Evolutionary conservation across 2,329 filamentous ascomycete species (phyloP), one percentile per base, ranked within the genome.

Genomic region (Fusarium virguliforme): DNA sequence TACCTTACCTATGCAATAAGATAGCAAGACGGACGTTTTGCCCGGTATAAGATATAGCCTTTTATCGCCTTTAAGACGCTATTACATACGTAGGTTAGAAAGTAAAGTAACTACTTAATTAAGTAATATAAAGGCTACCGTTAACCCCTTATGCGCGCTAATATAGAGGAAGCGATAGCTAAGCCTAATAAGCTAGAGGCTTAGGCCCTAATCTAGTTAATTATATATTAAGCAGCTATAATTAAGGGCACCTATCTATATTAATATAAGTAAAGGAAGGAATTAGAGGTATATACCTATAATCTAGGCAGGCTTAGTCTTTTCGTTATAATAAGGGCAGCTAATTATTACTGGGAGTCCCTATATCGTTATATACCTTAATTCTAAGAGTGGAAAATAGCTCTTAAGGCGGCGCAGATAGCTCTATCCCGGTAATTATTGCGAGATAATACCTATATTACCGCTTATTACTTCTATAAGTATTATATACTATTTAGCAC

Each of bases 401-500:
- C 48, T 51, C 48, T 26, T 51, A 13, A 51, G 48, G 48, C 48
- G 48, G 13, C 10, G 10, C 48, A 12, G 28, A 51, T 51, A 6
- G 48, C 48, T 18, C 48, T 51, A 6, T 51, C 28, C 48, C 48
- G 48, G 48, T 18, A 51, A 34, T 9, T 51, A 32, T 26, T 51
- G 26, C 15, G 48, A 51, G 48, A 51, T 13, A 51, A 51, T 26
- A 26, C 48, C 26, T 26, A 51, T 26, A 51, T 51, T 22, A 26
- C 48, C 48, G 48, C 48, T 51, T 51, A 51, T 30, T 13, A 51
- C 48, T 51, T 51, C 48, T 15, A 54, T 54, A 54, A 54, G 50
- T 30, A 30, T 37, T 54, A 54, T 54, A 54, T 9, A 30, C 50
- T 54, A 3, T 54, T 54, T 37, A 54, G 50, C 7, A 54, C 50